These are phyloP conservation scores for Artemisia annua DNA, from an alignment of 129 eudicot genomes.

Conservation along the genomic window DNA sequence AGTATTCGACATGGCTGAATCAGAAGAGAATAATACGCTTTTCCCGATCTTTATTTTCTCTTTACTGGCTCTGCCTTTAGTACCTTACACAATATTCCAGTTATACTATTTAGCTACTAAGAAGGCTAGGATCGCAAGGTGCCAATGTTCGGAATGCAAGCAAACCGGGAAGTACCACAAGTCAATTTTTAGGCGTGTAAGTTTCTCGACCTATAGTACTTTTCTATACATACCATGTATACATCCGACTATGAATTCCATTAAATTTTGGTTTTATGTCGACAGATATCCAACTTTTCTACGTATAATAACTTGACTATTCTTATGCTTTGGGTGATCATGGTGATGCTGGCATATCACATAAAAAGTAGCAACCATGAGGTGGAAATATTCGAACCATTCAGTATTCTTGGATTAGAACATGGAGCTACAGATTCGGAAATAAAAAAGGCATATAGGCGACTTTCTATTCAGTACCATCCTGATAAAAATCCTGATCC, in stretches of 20 bases:
- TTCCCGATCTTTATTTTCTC: constrained; percentile 90
- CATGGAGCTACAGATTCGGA: no score
- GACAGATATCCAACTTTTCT: constrained; percentile 90
- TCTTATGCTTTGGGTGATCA: constrained; percentile 78
- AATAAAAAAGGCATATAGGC: no score
- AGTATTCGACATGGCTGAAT: constrained; percentile 56
- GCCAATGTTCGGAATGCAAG: constrained; percentile 83
- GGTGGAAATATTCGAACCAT: no score
- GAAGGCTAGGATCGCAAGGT: constrained; percentile 54
- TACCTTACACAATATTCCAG: constrained; percentile 82
- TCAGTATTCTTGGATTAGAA: no score
- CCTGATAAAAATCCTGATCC: no score
- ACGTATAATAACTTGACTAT: constrained; percentile 82
- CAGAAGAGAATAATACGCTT: constrained; percentile 80
- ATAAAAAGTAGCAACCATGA: constrained; percentile 64
- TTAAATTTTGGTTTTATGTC: constrained; percentile 16
- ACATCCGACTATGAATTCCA: neutral
- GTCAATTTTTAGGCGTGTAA: constrained; percentile 73
- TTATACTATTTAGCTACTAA: constrained; percentile 65
- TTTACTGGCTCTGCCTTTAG: constrained; percentile 84
- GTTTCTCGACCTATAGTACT: constrained; percentile 21
- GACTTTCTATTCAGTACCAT: no score
- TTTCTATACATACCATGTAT: neutral
- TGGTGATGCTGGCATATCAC: constrained; percentile 73
- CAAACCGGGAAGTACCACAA: constrained; percentile 86